Percentiles rank a stretch among this genome's conserved stretches.
These are phyloP conservation scores for Exophiala phaeomuriformis DNA, from an alignment of 2,329 filamentous ascomycete species.

Conservation along the genomic window DNA sequence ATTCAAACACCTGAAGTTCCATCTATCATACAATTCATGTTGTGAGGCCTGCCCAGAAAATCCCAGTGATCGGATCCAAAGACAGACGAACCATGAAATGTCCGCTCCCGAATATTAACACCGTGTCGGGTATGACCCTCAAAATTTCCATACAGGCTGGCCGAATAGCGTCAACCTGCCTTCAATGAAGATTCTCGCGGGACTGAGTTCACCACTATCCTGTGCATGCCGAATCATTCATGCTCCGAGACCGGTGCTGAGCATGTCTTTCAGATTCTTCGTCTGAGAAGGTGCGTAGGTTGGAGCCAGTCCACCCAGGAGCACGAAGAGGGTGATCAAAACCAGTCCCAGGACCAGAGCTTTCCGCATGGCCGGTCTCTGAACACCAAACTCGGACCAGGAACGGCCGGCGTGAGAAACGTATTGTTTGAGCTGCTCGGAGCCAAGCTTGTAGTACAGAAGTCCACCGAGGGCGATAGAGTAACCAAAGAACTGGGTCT, in stretches of 20 bases:
- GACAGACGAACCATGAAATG: no score
- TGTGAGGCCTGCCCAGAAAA: not conserved
- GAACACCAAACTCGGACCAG: conserved; percentile 79
- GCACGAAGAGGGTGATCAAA: conserved; percentile 58
- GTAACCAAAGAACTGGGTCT: conserved; percentile 71
- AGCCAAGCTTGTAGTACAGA: conserved; percentile 62
- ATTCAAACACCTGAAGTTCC: not conserved
- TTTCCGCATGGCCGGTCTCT: conserved; percentile 70
- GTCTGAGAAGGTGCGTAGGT: conserved; percentile 33
- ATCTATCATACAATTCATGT: not conserved
- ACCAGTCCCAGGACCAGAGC: conserved; percentile 60
- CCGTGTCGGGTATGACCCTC: no score
- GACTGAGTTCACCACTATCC: no score
- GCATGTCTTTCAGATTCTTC: conserved; percentile 22
- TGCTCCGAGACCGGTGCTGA: conserved; percentile 19
- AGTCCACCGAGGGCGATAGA: conserved; percentile 60
- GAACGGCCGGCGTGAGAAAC: conserved; percentile 62
- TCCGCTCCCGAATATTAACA: no score
- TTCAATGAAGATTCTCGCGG: no score
- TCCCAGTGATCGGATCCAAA: no score
- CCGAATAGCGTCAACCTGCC: no score
- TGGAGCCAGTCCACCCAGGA: conserved; percentile 62
- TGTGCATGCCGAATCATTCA: not conserved
- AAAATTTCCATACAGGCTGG: no score
- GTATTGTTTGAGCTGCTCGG: conserved; percentile 75